Conservation (phyloP, 2,329 filamentous ascomycete genomes). For the Zymoseptoria crescenta region DNA sequence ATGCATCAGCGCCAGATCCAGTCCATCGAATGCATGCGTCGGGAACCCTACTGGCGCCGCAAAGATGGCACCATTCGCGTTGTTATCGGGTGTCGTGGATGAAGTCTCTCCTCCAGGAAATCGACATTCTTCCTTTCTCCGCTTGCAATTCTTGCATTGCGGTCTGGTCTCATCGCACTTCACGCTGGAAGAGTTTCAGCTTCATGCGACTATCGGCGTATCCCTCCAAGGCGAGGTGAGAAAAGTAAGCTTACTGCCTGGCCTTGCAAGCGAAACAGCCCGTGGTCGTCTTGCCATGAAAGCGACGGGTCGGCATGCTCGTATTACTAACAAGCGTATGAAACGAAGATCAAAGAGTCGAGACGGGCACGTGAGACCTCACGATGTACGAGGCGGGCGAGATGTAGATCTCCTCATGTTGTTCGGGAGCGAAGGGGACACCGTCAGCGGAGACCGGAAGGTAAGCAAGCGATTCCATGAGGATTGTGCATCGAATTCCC, state of each 20-base stretch:
- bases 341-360: background rate
- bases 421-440: background rate
- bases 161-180: conserved; percentile 25
- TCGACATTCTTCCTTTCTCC: conserved; percentile 20
- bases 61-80: background rate
- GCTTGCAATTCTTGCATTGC: conserved; percentile 21
- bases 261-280: conserved; percentile 24
- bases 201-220: background rate
- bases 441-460: background rate
- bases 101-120: conserved; percentile 7
- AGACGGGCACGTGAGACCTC: background rate
- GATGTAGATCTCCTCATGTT: conserved; percentile 1
- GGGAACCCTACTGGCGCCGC: conserved; percentile 1
- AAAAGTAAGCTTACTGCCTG: conserved; percentile 24
- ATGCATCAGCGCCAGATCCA: conserved; percentile 25
- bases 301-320: conserved; percentile 22
- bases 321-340: background rate
- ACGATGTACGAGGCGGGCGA: conserved; percentile 10
- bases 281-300: conserved; percentile 23
- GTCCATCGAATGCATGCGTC: conserved; percentile 15
- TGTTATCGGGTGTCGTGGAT: background rate
- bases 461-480: too few relatives aligned
- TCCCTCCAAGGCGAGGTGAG: background rate
- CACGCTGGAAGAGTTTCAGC: background rate
- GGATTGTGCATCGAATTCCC: too few relatives aligned